Conservation (phyloP, 805 yeast genomes). For the Candida ficus region DNA sequence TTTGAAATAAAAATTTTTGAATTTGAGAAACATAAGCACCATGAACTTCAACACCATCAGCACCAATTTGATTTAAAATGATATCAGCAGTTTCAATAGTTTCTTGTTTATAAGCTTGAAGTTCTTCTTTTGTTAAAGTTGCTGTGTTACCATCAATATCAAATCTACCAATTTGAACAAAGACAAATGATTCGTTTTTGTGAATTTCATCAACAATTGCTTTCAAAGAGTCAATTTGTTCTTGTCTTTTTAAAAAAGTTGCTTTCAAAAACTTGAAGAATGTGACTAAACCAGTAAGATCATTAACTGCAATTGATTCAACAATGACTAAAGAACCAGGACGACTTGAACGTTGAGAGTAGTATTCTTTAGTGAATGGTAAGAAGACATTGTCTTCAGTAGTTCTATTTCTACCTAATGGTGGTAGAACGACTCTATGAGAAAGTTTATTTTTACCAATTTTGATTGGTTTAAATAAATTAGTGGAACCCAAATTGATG, state of each 20-base stretch:
- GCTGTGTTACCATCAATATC: constrained; percentile 32
- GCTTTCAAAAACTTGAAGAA: constrained; percentile 31
- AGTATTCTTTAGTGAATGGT: constrained; percentile 30
- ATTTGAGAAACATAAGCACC: constrained; percentile 37
- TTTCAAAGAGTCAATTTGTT: constrained; percentile 46
- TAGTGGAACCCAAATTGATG: no score
- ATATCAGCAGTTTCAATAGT: constrained; percentile 32
- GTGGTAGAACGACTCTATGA: constrained; percentile 22
- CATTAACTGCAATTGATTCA: constrained; percentile 53
- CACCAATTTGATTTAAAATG: constrained; percentile 28
- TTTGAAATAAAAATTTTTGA: constrained; percentile 34
- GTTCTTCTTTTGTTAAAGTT: constrained; percentile 31
- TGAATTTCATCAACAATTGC: constrained; percentile 46
- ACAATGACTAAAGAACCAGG: constrained; percentile 59
- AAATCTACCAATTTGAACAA: constrained; percentile 28
- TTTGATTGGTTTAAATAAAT: constrained; percentile 4
- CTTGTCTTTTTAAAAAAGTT: constrained; percentile 46
- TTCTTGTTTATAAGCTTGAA: constrained; percentile 29
- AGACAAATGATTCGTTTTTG: constrained; percentile 37
- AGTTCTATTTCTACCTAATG: constrained; percentile 42
- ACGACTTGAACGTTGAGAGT: constrained; percentile 46
- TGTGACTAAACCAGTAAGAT: constrained; percentile 30
- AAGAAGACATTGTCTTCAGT: not conserved
- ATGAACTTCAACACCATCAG: constrained; percentile 38
- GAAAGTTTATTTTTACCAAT: constrained; percentile 2